Base-by-base conservation (phyloP, 225 moss, liverwort and hornwort species). In the Straminergon stramineum region DNA sequence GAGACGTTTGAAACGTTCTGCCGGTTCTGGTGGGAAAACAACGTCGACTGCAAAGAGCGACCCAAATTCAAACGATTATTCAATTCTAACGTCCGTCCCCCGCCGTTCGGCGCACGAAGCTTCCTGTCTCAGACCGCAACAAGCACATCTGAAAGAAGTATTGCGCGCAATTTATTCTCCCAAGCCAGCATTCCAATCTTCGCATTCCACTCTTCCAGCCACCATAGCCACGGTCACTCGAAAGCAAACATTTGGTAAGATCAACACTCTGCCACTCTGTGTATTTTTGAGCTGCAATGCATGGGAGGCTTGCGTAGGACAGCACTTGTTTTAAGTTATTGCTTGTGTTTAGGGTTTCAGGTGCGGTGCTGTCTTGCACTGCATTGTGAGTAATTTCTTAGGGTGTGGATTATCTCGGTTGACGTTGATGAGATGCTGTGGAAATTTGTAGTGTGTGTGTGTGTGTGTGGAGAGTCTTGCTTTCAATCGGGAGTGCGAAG, bases 1-100 rank as follows among this genome's bases (percentile, higher is more conserved):
- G 84, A 84, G 35, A 34, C 79, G 79, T 89, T 89, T 51, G 31
- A 89, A 85, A 58, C 79, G 83, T 60, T 79, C 68, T 85, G 60
- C 85, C 67, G 79, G 37, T 68, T 89, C 78, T 85, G 85, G 89
- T 78, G 85, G 85, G 89, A 89, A 89, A 79, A 13, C 77, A 76
- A 26, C 70, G 71, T 70, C 48, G 28, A 70, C 51, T 79, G 70
- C 37, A 19, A 76, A 57, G 45, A 43, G 84, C 48, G 66, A 74
- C 82, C 43, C 23, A 8, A 77, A 85, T 89, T 67, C 78, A 78
- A 69, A 83, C 48, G 53, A 82, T 61, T 86, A 78, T 86, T 83
- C 78, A 83, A 86, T 76, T 86, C 71, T 15, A 82, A 83, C 19
- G 75, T 35, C 85, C 65, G 51, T 55, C 51, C n/a, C 61, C 23